Base-by-base conservation (phyloP, 495 filamentous ascomycete species). In the Neohortaea acidophila region DNA sequence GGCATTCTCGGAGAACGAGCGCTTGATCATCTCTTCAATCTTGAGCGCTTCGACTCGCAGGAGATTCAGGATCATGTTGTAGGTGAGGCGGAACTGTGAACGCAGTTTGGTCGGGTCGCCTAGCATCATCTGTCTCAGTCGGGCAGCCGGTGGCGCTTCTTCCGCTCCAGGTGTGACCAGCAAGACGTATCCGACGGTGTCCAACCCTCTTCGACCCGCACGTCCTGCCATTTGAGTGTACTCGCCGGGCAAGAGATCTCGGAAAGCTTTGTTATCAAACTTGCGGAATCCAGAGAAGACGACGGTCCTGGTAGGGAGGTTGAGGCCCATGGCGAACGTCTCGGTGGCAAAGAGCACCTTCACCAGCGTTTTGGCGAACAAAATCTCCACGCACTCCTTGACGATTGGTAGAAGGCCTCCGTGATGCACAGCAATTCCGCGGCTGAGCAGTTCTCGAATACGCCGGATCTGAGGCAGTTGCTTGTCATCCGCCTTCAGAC, bases 21-120 rank as follows among this genome's bases (percentile, higher is more conserved):
- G 75, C 67, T 97, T 97, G 63, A 97, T 97, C 89, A 97, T 97
- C 59, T 97, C 89, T 58, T 97, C 89, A 48, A 97, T 96, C 61
- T 94, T 96, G 39, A 97, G 61, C 5, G 89, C 91, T 60, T 97
- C 89, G 13, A 97, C 89, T 14, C 89, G 78, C 15, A 97, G 65
- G 6, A 97, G 70, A 50, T 96, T 97, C 30, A 97, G 66, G 27
- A 97, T 97, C 89, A 97, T 97, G 58, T 94, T 96, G 65, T 97
- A 97, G 1, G 89, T 97, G 27, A 97, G 68, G 43, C 89, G 73
- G 66, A 97, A 97, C 53, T 97, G 91, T 18, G 86, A 94, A 28
- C 82, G 71, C 33, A 97, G 72, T 64, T 94, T 96, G 31, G 83
- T 92, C 22, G 89, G 89, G 51, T 92, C 80, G 34, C 91, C 89